phyloP scores from a whole-genome alignment of 2,329 filamentous ascomycete genomes.

The Fusarium pseudoanthophilum region DNA sequence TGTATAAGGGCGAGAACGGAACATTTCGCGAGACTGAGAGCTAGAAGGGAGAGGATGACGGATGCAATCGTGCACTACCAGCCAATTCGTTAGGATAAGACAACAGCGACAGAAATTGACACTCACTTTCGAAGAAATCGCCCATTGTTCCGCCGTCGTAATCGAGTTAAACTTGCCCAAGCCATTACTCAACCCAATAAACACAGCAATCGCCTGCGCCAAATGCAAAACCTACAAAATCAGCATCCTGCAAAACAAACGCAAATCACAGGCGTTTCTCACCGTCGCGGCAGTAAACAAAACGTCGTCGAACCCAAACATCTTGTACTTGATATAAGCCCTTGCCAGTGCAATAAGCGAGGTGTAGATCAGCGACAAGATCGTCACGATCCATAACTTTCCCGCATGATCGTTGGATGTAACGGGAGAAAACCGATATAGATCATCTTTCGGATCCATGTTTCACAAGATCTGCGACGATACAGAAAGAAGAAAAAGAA shows the following conservation, averaged over 20 bases:
- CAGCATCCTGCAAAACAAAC: not conserved
- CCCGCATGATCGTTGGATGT: constrained; percentile 34
- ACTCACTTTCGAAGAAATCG: constrained; percentile 18
- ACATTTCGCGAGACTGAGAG: constrained; percentile 26
- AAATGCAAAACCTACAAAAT: constrained; percentile 23
- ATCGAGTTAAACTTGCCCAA: constrained; percentile 34
- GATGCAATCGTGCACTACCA: constrained; percentile 18
- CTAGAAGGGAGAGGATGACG: constrained; percentile 14
- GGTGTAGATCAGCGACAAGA: constrained; percentile 37
- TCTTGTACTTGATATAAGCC: constrained; percentile 37
- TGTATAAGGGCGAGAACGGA: constrained; percentile 37
- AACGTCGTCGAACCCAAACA: constrained; percentile 36
- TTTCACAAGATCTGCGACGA: not conserved
- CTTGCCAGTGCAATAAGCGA: constrained; percentile 24
- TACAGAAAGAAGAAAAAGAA: not conserved
- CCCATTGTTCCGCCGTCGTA: constrained; percentile 24
- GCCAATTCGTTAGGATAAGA: not conserved
- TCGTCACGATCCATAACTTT: constrained; percentile 37
- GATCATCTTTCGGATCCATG: constrained; percentile 12
- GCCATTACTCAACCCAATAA: constrained; percentile 26
- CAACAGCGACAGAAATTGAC: not conserved
- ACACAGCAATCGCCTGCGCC: constrained; percentile 29
- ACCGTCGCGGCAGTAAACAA: constrained; percentile 28
- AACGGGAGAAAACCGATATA: constrained; percentile 26
- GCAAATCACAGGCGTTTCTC: not conserved